phyloP scores from a whole-genome alignment of 2,329 filamentous ascomycete species.

The Fusarium zealandicum region DNA sequence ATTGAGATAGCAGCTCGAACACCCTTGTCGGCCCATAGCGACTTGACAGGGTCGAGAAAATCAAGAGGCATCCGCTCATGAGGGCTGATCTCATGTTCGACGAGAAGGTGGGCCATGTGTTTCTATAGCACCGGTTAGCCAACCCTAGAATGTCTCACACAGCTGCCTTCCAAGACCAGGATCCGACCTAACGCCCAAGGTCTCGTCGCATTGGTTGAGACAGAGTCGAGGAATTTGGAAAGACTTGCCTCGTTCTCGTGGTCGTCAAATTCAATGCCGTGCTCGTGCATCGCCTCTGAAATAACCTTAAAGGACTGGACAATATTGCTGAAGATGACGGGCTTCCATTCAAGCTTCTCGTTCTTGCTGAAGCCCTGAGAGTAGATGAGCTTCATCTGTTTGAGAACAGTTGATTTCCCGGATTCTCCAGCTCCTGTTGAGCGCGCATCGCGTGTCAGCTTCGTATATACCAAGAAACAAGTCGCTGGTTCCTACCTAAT shows the following conservation, averaged over 20 bases:
- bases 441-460: constrained; percentile 25
- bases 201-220: constrained; percentile 1
- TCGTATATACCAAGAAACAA: background rate
- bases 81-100: constrained; percentile 81
- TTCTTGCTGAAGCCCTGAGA: constrained; percentile 87
- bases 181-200: background rate
- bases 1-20: constrained; percentile 88
- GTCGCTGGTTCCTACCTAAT: constrained; percentile 66
- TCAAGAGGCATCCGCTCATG: constrained; percentile 82
- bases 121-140: constrained; percentile 63
- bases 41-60: constrained; percentile 81
- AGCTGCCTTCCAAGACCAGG: constrained; percentile 4
- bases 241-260: constrained; percentile 77
- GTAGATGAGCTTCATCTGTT: constrained; percentile 99
- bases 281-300: constrained; percentile 87
- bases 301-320: constrained; percentile 91
- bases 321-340: constrained; percentile 95
- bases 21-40: constrained; percentile 82
- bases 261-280: constrained; percentile 79
- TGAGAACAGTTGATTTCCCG: constrained; percentile 93
- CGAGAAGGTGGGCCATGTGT: constrained; percentile 77
- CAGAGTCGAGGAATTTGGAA: background rate
- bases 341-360: constrained; percentile 92
- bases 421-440: constrained; percentile 83
- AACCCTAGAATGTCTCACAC: constrained; percentile 39